A percentile compares a stretch with the other conserved stretches of the same genome.
Conservation (phyloP, 768 basidiomycete species). For the Grammothele lineata region DNA sequence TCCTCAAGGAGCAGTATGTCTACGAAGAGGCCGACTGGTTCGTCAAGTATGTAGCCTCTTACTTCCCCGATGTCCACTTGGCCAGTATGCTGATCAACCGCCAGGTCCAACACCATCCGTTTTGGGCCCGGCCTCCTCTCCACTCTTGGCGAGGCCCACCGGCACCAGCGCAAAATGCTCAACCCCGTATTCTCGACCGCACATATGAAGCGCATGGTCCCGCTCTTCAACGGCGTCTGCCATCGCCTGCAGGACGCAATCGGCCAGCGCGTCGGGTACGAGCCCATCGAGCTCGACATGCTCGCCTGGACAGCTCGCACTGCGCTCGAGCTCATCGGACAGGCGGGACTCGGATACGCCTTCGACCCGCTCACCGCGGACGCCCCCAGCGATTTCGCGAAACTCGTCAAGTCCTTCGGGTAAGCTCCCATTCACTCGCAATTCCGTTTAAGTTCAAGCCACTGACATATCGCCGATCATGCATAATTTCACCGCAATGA, state of each 20-base stretch:
- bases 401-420: slow-evolving; percentile 17
- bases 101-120: not conserved
- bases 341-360: slow-evolving; percentile 15
- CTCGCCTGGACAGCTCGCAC: slow-evolving; percentile 16
- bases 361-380: slow-evolving; percentile 15
- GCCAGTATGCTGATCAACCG: not conserved
- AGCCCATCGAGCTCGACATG: slow-evolving; percentile 9
- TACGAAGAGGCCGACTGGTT: slow-evolving; percentile 2
- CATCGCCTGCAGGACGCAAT: slow-evolving; percentile 11
- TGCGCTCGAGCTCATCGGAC: slow-evolving; percentile 17
- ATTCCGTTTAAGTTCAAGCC: not conserved
- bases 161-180: slow-evolving; percentile 20
- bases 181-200: slow-evolving; percentile 21
- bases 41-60: not conserved
- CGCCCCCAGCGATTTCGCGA: slow-evolving; percentile 10
- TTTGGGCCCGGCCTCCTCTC: not conserved
- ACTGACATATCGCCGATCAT: no score
- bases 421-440: not conserved
- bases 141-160: slow-evolving; percentile 13
- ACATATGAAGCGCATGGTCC: slow-evolving; percentile 19
- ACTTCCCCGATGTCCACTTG: not conserved
- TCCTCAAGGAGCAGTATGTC: slow-evolving; percentile 11
- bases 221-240: slow-evolving; percentile 13
- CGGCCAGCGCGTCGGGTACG: not conserved
- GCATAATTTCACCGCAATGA: not conserved